Conservation (phyloP, 2,329 filamentous ascomycete species). For the Cadophora sp. region DNA sequence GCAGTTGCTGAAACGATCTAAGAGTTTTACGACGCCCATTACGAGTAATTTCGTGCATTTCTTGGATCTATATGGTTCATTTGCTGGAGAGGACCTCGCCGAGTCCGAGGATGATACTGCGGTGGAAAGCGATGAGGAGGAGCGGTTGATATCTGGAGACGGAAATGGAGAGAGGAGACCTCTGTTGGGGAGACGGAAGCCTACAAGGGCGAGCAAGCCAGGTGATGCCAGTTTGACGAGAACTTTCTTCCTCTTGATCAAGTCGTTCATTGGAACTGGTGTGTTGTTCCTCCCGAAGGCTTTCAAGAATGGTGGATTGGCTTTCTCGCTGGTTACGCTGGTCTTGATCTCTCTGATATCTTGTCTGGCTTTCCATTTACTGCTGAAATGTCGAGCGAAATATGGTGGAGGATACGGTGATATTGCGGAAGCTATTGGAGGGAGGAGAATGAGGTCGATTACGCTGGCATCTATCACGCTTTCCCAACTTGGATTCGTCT, state of each 20-base stretch:
- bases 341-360: conserved; percentile 92
- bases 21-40: conserved; percentile 63
- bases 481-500: conserved; percentile 91
- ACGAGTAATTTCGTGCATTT: conserved; percentile 95
- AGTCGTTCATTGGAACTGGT: conserved; percentile 95
- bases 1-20: conserved; percentile 33
- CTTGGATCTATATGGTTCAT: conserved; percentile 90
- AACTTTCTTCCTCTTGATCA: conserved; percentile 86
- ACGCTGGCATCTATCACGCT: conserved; percentile 92
- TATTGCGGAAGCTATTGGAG: conserved; percentile 88
- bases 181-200: conserved; percentile 71
- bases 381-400: conserved; percentile 72
- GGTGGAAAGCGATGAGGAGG: conserved; percentile 61
- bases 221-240: conserved; percentile 77
- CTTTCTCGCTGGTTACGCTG: conserved; percentile 89
- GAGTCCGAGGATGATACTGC: conserved; percentile 60
- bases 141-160: conserved; percentile 62
- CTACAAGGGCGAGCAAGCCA: conserved; percentile 68
- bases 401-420: conserved; percentile 83
- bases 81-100: conserved; percentile 92
- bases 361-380: conserved; percentile 85
- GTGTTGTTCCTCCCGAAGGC: conserved; percentile 90
- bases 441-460: conserved; percentile 82
- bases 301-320: conserved; percentile 93
- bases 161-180: conserved; percentile 80